Evolutionary conservation across 192 early-diverging fungal species (phyloP), one percentile per base, ranked within the genome.

Genomic region (Backusella psychrophila): DNA sequence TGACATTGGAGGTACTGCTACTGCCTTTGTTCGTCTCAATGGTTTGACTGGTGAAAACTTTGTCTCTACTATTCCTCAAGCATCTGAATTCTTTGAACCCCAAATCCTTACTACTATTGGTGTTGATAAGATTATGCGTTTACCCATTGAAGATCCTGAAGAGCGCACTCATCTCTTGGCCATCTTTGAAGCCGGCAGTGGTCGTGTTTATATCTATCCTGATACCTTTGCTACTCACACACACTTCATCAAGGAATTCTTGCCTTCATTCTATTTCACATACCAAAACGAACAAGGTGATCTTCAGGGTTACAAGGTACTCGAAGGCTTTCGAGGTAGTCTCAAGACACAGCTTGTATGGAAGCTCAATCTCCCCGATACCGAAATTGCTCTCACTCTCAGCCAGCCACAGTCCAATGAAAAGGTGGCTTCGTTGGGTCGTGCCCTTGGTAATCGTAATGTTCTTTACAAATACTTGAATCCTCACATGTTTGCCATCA

Each of bases 391-490:
- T n/a, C 36, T 75, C 0, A 15, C 74, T 36, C 66, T 77, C 4
- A 46, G 34, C 9, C 49, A 67, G 12, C 70, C 75, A 15, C 49
- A 46, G 8, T 59, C 76, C 8, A 65, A 74, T 49, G 78, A 95
- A 66, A 85, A 89, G 56, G 87, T 97, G 8, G 95, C 98, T 6
- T 95, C 96, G 23, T 74, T 97, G 31, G 98, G 98, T 21, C 90
- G 96, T 17, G 96, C 98, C 6, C 89, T 98, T 14, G 98, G 97
- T 68, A 91, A 98, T 81, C 94, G 98, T 35, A 91, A 90, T 42
- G 98, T 99, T 6, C 89, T 96, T n/a, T 99, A 97, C 92, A 99
- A 99, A 83, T 99, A 98, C 85, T 87, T 98, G 74, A 98, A 97
- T 84, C 97, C 98, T 59, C 94, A 99, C 82, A 75, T 97, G 23